Percentiles rank a stretch among this genome's conserved stretches.
phyloP scores from a whole-genome alignment of 805 yeast genomes.

The Pichia nakasei region DNA sequence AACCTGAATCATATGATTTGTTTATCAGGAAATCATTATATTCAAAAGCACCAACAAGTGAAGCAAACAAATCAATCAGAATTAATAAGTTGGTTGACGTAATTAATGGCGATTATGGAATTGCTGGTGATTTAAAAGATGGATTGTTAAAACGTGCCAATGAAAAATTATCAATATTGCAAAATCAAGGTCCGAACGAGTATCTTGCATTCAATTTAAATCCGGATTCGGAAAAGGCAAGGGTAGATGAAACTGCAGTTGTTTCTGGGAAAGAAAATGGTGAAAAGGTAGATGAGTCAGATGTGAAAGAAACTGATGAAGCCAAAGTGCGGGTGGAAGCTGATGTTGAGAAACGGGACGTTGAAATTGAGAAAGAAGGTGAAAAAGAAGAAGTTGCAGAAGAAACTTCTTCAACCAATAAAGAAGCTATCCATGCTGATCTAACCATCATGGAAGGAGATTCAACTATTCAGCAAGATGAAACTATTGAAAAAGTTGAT shows the following conservation, averaged over 20 bases:
- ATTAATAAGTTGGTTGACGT: constrained; percentile 27
- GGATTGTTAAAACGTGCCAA: constrained; percentile 26
- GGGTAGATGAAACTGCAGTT: constrained; percentile 11
- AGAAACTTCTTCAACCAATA: constrained; percentile 9
- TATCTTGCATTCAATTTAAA: constrained; percentile 13
- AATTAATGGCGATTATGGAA: constrained; percentile 47
- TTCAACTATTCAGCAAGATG: constrained; percentile 41
- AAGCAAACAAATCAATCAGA: constrained; percentile 12
- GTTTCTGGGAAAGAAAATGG: not conserved
- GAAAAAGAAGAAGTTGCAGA: constrained; percentile 9
- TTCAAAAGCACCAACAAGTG: constrained; percentile 17
- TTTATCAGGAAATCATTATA: constrained; percentile 56
- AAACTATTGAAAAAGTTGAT: constrained; percentile 20
- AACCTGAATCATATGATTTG: constrained; percentile 68
- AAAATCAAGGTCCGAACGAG: constrained; percentile 33
- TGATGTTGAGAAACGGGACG: constrained; percentile 5
- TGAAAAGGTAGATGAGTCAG: not conserved
- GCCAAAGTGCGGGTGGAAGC: not conserved
- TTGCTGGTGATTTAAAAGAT: constrained; percentile 38
- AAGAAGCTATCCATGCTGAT: constrained; percentile 7
- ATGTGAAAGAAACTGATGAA: not conserved
- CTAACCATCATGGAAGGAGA: constrained; percentile 35
- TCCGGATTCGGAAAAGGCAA: not conserved
- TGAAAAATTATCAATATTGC: constrained; percentile 27
- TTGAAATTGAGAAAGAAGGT: constrained; percentile 1